Evolutionary conservation across 2,329 filamentous ascomycete species (phyloP).

Genomic region (Pseudophaeomoniella oleicola): DNA sequence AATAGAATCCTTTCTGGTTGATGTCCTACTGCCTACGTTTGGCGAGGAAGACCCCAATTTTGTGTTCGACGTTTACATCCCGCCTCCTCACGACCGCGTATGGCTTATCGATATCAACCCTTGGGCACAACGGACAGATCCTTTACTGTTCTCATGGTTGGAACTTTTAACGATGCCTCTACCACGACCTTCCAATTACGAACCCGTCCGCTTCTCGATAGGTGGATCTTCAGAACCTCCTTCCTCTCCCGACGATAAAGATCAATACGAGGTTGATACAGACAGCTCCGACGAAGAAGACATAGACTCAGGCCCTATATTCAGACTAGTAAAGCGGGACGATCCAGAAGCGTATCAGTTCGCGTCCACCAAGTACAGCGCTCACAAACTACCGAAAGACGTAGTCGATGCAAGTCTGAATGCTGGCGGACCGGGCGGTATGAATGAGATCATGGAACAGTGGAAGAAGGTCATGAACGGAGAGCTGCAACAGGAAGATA

Average conservation of each 20-base stretch:
- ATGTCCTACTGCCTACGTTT: conserved; percentile 55
- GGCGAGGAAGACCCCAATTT: conserved; percentile 64
- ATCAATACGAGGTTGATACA: conserved; percentile 18
- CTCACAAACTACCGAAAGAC: conserved; percentile 88
- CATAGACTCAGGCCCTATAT: conserved; percentile 52
- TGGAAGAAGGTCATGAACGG: conserved; percentile 49
- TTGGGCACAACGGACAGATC: conserved; percentile 81
- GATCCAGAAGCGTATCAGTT: conserved; percentile 86
- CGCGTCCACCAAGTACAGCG: conserved; percentile 73
- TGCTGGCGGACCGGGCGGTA: conserved; percentile 53
- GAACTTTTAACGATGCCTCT: conserved; percentile 60
- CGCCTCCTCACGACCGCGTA: conserved; percentile 57
- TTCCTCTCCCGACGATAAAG: neutral
- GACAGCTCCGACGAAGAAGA: conserved; percentile 41
- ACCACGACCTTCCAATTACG: conserved; percentile 4
- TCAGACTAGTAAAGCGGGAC: conserved; percentile 67
- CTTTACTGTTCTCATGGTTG: conserved; percentile 75
- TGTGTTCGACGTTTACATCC: conserved; percentile 84
- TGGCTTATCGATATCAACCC: conserved; percentile 91
- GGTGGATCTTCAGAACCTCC: neutral
- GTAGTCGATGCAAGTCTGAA: conserved; percentile 59
- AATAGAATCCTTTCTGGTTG: conserved; percentile 64
- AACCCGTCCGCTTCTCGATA: too few relatives aligned
- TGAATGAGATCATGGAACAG: conserved; percentile 65
- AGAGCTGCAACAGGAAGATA: conserved; percentile 23